Conservation (phyloP, 1,284 basidiomycete species). For the Malassezia sp. region DNA sequence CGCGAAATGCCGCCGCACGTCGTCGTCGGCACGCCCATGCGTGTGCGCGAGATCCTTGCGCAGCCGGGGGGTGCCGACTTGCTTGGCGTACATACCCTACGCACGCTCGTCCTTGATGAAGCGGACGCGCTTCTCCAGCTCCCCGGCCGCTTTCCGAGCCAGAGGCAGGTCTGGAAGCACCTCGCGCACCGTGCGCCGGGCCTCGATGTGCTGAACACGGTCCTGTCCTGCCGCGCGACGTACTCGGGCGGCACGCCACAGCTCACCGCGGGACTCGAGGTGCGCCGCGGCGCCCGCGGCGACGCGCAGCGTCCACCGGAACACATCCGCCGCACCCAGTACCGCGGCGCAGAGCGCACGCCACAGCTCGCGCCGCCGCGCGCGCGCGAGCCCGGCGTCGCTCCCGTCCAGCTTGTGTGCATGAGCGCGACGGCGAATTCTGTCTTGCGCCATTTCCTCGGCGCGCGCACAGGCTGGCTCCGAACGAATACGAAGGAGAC, state of each 20-base stretch:
- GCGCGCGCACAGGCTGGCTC: constrained; percentile 42
- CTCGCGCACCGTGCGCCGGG: constrained; percentile 35
- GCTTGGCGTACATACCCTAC: constrained; percentile 30
- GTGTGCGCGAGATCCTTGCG: constrained; percentile 31
- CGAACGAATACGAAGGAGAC: constrained; percentile 30
- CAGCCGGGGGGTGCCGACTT: constrained; percentile 22
- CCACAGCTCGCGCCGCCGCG: constrained; percentile 19
- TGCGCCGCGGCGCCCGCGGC: constrained; percentile 17
- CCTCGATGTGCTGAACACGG: constrained; percentile 27
- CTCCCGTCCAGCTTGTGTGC: constrained; percentile 36
- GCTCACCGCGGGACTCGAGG: constrained; percentile 34
- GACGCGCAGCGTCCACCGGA: constrained; percentile 29
- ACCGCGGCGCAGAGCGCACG: constrained; percentile 23
- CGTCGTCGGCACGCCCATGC: constrained; percentile 37
- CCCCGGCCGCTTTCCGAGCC: constrained; percentile 35
- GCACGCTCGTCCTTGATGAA: constrained; percentile 40
- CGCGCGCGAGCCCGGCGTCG: constrained; percentile 15
- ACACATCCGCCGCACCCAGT: constrained; percentile 25
- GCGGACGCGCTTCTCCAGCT: constrained; percentile 39
- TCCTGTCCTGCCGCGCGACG: constrained; percentile 32
- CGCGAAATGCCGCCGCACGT: constrained; percentile 31
- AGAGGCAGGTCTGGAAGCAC: constrained; percentile 37
- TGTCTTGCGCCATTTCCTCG: constrained; percentile 42
- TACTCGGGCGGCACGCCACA: constrained; percentile 33
- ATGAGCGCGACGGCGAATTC: constrained; percentile 42